phyloP scores from a whole-genome alignment of 257 asterid species.

The Primulina huaijiensis region DNA sequence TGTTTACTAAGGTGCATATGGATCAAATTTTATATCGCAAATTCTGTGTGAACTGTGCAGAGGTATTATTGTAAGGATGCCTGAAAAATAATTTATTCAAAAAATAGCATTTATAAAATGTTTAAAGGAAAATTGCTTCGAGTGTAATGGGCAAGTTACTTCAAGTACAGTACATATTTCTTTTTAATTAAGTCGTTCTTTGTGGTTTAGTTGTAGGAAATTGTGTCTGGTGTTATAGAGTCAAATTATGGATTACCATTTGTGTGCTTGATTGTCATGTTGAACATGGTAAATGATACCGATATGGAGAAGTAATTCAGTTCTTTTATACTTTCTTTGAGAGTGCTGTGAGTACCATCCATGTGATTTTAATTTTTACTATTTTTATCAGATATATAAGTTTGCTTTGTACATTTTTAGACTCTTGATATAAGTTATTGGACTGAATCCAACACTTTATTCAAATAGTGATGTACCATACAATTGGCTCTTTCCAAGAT shows the following conservation, averaged over 20 bases:
- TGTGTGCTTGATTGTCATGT: no score
- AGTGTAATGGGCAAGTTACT: background rate
- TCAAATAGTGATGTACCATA: slow-evolving; percentile 62
- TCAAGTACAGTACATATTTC: background rate
- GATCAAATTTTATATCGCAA: background rate
- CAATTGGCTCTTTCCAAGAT: slow-evolving; percentile 82
- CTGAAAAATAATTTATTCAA: slow-evolving; percentile 2
- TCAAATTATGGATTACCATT: background rate
- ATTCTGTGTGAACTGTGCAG: background rate
- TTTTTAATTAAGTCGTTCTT: background rate
- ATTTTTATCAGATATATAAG: background rate
- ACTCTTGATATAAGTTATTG: background rate
- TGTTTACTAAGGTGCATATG: background rate
- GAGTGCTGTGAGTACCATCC: slow-evolving; percentile 6
- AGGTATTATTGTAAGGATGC: background rate
- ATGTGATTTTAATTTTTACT: background rate
- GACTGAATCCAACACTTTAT: slow-evolving; percentile 27
- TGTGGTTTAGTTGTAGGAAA: slow-evolving; percentile 9
- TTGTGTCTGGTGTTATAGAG: background rate
- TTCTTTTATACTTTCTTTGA: slow-evolving; percentile 5
- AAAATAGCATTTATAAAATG: background rate
- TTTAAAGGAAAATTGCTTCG: background rate
- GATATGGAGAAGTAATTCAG: slow-evolving; percentile 1
- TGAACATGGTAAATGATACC: background rate
- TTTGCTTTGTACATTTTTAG: slow-evolving; percentile 1